Percentiles rank a stretch among this genome's conserved stretches.
These are phyloP conservation scores for Tieghemiomyces parasiticus DNA, from an alignment of 192 early-diverging fungal genomes.

Conservation along the genomic window DNA sequence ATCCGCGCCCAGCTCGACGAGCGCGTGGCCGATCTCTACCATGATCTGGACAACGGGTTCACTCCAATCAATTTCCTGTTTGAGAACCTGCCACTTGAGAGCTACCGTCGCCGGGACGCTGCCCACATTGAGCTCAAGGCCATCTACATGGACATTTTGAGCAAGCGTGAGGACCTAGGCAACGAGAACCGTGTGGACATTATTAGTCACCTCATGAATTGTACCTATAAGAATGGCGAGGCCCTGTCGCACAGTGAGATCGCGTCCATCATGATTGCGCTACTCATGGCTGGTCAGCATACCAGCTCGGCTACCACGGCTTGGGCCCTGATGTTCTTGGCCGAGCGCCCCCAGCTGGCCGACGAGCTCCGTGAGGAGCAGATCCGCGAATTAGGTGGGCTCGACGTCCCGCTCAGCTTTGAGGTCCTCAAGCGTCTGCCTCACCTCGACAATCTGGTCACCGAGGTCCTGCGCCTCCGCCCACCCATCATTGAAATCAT, in stretches of 20 bases:
- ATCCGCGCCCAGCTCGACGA: constrained; percentile 71
- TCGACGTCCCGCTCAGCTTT: constrained; percentile 39
- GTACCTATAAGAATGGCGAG: constrained; percentile 79
- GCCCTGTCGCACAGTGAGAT: constrained; percentile 68
- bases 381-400: constrained; percentile 34
- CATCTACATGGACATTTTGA: constrained; percentile 67
- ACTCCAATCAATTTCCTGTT: constrained; percentile 92
- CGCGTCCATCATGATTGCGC: constrained; percentile 93
- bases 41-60: constrained; percentile 88
- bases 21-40: constrained; percentile 79
- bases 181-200: constrained; percentile 54
- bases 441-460: constrained; percentile 66
- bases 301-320: constrained; percentile 82
- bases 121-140: constrained; percentile 72
- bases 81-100: constrained; percentile 76
- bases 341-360: constrained; percentile 53
- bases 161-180: constrained; percentile 44
- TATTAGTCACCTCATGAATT: constrained; percentile 67
- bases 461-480: constrained; percentile 86
- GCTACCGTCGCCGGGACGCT: constrained; percentile 69
- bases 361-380: constrained; percentile 64
- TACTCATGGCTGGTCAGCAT: constrained; percentile 97
- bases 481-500: constrained; percentile 89
- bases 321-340: constrained; percentile 83
- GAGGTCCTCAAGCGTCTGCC: constrained; percentile 63